phyloP scores from a whole-genome alignment of 1,284 basidiomycete genomes.

The Thecaphora frezii region DNA sequence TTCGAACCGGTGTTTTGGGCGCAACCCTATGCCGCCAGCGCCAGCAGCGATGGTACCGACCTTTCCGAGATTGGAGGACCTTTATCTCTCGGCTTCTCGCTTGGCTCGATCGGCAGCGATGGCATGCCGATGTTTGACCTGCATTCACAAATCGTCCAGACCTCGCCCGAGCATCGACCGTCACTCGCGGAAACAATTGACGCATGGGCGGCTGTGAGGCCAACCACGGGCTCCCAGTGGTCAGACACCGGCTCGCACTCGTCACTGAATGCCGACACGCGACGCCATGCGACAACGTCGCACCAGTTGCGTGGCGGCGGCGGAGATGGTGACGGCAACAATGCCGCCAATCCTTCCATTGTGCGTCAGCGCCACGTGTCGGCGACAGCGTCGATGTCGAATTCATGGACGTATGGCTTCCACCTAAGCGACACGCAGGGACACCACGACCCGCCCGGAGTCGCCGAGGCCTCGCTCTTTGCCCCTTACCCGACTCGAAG shows the following conservation, averaged over 20 bases:
- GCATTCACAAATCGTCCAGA: conserved; percentile 21
- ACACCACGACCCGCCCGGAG: background rate
- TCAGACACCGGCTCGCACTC: conserved; percentile 17
- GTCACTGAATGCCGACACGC: background rate
- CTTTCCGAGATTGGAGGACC: conserved; percentile 10
- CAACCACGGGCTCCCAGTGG: conserved; percentile 26
- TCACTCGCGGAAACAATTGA: conserved; percentile 33
- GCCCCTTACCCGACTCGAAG: background rate
- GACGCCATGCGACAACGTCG: background rate
- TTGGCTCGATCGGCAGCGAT: conserved; percentile 31
- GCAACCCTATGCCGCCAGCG: conserved; percentile 13
- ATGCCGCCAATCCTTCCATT: background rate
- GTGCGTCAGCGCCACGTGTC: background rate
- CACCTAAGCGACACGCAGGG: background rate
- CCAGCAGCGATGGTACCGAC: conserved; percentile 10
- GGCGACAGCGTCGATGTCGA: background rate
- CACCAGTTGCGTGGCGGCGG: background rate
- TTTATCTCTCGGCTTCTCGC: conserved; percentile 30
- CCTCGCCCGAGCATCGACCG: conserved; percentile 20
- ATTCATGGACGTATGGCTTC: background rate
- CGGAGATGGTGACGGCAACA: background rate
- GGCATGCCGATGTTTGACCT: conserved; percentile 37
- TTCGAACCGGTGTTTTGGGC: conserved; percentile 24
- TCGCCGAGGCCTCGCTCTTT: background rate
- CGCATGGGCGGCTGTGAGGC: conserved; percentile 22